Percentiles rank a stretch among this genome's conserved stretches.
These are phyloP conservation scores for Calonectria pauciramosa DNA, from an alignment of 2,329 filamentous ascomycete genomes.

Conservation along the genomic window DNA sequence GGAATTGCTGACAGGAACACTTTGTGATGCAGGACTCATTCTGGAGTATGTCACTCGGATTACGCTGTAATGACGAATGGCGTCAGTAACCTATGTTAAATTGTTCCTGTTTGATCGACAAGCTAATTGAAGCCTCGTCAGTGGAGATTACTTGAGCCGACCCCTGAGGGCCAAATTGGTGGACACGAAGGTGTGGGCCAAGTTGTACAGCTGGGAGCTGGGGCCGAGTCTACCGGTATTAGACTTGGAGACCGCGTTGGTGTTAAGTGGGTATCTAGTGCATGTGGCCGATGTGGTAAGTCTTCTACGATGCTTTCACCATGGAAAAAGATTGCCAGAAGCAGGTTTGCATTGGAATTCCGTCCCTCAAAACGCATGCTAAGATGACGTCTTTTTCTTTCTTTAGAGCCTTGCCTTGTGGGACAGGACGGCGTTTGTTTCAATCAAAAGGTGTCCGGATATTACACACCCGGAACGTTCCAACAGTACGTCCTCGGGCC, in stretches of 20 bases:
- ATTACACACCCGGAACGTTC: conserved; percentile 15
- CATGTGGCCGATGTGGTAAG: conserved; percentile 9
- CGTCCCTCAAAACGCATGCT: neutral
- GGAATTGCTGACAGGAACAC: neutral
- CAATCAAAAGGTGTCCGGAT: conserved; percentile 15
- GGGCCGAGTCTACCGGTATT: neutral
- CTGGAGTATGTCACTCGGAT: conserved; percentile 19
- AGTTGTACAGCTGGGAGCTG: neutral
- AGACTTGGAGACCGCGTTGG: conserved; percentile 4
- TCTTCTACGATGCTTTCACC: neutral
- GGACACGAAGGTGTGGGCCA: conserved; percentile 20
- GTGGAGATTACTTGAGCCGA: conserved; percentile 5
- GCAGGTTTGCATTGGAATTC: too few relatives aligned
- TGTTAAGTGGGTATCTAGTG: neutral
- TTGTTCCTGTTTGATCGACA: neutral
- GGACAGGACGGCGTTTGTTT: conserved; percentile 9
- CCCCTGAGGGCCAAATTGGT: conserved; percentile 12
- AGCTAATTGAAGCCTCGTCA: neutral
- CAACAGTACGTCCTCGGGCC: conserved; percentile 16
- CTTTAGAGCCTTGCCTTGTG: conserved; percentile 10
- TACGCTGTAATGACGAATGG: conserved; percentile 12
- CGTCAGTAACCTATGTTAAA: neutral
- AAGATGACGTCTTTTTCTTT: neutral
- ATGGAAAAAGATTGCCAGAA: neutral
- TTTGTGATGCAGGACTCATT: neutral